Evolutionary conservation across 192 early-diverging fungal species (phyloP).

Genomic region (Coemansia guatemalensis): DNA sequence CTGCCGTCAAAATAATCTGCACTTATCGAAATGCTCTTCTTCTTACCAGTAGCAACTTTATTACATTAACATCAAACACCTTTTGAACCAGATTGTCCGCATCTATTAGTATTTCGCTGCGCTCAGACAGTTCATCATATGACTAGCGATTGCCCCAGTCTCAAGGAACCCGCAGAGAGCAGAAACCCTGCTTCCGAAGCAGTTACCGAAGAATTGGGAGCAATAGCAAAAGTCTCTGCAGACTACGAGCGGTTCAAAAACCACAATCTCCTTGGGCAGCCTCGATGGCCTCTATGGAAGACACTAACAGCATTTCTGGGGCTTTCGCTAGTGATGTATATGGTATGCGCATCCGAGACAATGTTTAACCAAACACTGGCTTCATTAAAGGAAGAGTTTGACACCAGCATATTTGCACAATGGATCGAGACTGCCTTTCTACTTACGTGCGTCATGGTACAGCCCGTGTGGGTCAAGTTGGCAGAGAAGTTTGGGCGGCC

Average conservation of each 20-base stretch:
- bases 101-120: not conserved
- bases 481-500: slow-evolving; percentile 69
- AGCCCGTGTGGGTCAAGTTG: slow-evolving; percentile 82
- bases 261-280: slow-evolving; percentile 47
- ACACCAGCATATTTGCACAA: slow-evolving; percentile 60
- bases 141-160: not conserved
- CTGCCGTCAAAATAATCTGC: no score
- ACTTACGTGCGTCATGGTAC: slow-evolving; percentile 65
- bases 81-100: not conserved
- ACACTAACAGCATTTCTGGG: slow-evolving; percentile 24
- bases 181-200: not conserved
- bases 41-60: not conserved
- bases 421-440: slow-evolving; percentile 84
- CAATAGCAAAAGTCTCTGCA: not conserved
- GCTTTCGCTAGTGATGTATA: slow-evolving; percentile 64
- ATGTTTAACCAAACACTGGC: slow-evolving; percentile 76
- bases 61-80: not conserved
- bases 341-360: slow-evolving; percentile 77
- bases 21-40: not conserved
- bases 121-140: not conserved
- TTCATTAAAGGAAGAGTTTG: slow-evolving; percentile 67
- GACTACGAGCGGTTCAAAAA: slow-evolving; percentile 20
- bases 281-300: slow-evolving; percentile 34
- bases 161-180: not conserved
- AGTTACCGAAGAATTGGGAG: not conserved